Conservation (phyloP, 2,329 filamentous ascomycete species). For the Fusarium torreyae region DNA sequence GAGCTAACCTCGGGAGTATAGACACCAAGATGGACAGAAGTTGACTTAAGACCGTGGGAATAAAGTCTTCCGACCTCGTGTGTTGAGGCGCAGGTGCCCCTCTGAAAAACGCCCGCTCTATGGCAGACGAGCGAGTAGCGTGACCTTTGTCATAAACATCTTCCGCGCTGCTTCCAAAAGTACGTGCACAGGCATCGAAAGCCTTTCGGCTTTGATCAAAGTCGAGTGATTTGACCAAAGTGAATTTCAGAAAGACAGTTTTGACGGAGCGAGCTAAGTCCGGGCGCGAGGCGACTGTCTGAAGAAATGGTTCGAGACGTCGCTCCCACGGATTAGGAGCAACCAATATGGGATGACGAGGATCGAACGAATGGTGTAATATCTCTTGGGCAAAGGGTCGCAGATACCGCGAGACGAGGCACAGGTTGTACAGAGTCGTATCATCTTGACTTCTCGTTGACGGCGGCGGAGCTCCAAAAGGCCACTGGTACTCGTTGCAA, state of each 20-base stretch:
- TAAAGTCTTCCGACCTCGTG: accelerated
- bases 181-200: not conserved
- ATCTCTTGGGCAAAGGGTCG: constrained; percentile 1
- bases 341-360: accelerated
- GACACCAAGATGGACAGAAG: constrained; percentile 2
- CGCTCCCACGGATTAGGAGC: not conserved
- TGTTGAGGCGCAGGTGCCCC: accelerated
- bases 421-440: not conserved
- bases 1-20: not conserved
- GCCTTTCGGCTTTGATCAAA: not conserved
- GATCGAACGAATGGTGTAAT: constrained; percentile 14
- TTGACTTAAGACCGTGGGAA: not conserved
- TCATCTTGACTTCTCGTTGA: not conserved
- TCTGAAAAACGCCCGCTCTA: not conserved
- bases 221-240: not conserved
- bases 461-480: not conserved
- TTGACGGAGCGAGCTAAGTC: constrained; percentile 18
- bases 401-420: constrained; percentile 9
- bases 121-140: not conserved
- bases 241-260: not conserved
- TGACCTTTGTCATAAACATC: not conserved
- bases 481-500: constrained; percentile 5
- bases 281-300: constrained; percentile 11
- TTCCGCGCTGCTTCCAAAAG: not conserved
- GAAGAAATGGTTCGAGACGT: constrained; percentile 21